Percentiles rank a stretch among this genome's conserved stretches.
phyloP scores from a whole-genome alignment of 345 rosid species.

The Acer negundo region DNA sequence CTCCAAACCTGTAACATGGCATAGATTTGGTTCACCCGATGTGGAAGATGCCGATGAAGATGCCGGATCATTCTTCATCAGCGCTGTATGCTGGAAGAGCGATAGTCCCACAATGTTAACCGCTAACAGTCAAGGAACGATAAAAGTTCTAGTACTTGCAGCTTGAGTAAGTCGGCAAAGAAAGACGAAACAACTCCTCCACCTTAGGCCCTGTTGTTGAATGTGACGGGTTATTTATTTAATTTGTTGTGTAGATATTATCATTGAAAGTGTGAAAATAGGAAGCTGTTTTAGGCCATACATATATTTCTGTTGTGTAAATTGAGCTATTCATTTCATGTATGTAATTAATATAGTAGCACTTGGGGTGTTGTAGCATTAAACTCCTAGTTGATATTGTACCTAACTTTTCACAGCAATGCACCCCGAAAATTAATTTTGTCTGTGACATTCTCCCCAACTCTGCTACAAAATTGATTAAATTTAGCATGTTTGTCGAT shows the following conservation, averaged over 20 bases:
- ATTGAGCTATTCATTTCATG: background rate
- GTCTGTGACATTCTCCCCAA: background rate
- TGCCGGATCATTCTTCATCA: slow-evolving; percentile 81
- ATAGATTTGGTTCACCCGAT: slow-evolving; percentile 89
- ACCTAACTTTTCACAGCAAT: background rate
- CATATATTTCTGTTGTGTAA: slow-evolving; percentile 6
- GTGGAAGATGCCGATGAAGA: slow-evolving; percentile 87
- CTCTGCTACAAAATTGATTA: background rate
- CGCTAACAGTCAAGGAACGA: slow-evolving; percentile 99
- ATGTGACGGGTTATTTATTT: background rate
- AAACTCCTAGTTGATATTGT: background rate
- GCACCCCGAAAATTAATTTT: background rate
- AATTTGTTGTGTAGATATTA: slow-evolving; percentile 6
- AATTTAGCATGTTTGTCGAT: background rate
- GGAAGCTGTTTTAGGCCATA: background rate
- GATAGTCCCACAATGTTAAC: slow-evolving; percentile 90
- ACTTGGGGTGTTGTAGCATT: background rate
- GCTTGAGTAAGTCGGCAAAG: slow-evolving; percentile 37
- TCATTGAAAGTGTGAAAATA: background rate
- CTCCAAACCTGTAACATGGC: slow-evolving; percentile 74
- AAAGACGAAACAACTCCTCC: background rate
- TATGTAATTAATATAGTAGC: background rate
- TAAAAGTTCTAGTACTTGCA: slow-evolving; percentile 85
- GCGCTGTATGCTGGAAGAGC: slow-evolving; percentile 99
- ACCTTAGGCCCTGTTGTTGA: background rate